A percentile compares a stretch with the other conserved stretches of the same genome.
These are phyloP conservation scores for Mrakia frigida DNA, from an alignment of 768 basidiomycete genomes.

Conservation along the genomic window DNA sequence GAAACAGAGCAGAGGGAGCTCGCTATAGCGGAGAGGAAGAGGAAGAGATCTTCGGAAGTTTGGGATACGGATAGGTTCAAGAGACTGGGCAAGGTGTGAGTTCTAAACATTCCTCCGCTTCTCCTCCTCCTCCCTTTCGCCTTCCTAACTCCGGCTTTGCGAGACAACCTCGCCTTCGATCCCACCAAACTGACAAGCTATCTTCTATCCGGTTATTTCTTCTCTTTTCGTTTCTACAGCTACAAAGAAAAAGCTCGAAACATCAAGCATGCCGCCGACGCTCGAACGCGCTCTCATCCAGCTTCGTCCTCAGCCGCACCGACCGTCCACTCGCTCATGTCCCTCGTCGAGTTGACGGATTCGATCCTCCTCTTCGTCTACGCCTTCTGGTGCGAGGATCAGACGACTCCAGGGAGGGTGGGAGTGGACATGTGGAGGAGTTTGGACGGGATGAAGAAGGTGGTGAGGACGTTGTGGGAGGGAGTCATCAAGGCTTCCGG, in stretches of 20 bases:
- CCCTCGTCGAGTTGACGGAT: slow-evolving; percentile 31
- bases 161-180: not conserved
- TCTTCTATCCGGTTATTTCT: not conserved
- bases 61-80: slow-evolving; percentile 26
- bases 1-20: not conserved
- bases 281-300: slow-evolving; percentile 16
- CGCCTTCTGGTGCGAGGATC: slow-evolving; percentile 33
- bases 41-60: not conserved
- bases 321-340: slow-evolving; percentile 16
- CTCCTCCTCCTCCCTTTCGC: not conserved
- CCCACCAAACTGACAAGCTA: not conserved
- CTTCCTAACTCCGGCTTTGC: not conserved
- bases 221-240: not conserved
- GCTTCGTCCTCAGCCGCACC: slow-evolving; percentile 4
- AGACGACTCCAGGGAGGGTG: slow-evolving; percentile 27
- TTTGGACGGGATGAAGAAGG: slow-evolving; percentile 32
- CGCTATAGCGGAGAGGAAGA: not conserved
- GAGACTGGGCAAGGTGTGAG: slow-evolving; percentile 3
- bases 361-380: slow-evolving; percentile 33
- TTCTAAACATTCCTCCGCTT: not conserved
- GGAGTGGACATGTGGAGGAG: slow-evolving; percentile 29
- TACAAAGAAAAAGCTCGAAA: slow-evolving; percentile 20
- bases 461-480: slow-evolving; percentile 27
- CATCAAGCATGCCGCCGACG: slow-evolving; percentile 30
- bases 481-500: slow-evolving; percentile 21